Evolutionary conservation across 306 rosid genomes (phyloP).

Genomic region (Datisca glomerata): DNA sequence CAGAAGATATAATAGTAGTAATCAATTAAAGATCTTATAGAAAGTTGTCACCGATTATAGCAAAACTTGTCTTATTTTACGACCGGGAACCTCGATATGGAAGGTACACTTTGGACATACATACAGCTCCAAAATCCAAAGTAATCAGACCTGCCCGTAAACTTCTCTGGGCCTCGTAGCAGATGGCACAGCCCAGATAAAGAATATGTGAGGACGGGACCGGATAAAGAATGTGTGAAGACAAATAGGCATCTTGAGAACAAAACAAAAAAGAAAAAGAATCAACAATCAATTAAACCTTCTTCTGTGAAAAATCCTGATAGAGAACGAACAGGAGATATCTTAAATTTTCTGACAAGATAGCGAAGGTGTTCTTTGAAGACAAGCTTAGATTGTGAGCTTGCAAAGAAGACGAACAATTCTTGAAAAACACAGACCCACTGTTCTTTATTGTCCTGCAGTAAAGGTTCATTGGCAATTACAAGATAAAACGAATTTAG

Average conservation of each 20-base stretch:
- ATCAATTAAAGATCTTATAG: no score
- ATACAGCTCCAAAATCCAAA: no score
- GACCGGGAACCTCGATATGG: no score
- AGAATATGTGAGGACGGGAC: no score
- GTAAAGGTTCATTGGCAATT: background rate
- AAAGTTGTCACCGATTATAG: no score
- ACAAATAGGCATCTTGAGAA: background rate
- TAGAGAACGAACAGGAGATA: constrained; percentile 44
- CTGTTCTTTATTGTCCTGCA: constrained; percentile 58
- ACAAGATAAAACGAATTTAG: constrained; percentile 1
- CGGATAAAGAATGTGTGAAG: background rate
- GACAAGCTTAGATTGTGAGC: constrained; percentile 43
- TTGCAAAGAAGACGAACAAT: constrained; percentile 56
- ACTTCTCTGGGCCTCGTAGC: no score
- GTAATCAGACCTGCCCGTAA: no score
- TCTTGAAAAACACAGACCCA: constrained; percentile 50
- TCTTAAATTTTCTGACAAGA: constrained; percentile 47
- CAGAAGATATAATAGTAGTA: no score
- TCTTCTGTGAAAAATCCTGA: constrained; percentile 60
- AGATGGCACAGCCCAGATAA: no score
- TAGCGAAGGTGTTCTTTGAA: constrained; percentile 57
- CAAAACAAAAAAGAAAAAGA: no score
- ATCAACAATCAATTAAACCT: constrained; percentile 28
- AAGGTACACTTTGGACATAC: no score
- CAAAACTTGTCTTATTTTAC: no score